Evolutionary conservation across 1,284 basidiomycete genomes (phyloP).

Genomic region (Puccinia sorghi): DNA sequence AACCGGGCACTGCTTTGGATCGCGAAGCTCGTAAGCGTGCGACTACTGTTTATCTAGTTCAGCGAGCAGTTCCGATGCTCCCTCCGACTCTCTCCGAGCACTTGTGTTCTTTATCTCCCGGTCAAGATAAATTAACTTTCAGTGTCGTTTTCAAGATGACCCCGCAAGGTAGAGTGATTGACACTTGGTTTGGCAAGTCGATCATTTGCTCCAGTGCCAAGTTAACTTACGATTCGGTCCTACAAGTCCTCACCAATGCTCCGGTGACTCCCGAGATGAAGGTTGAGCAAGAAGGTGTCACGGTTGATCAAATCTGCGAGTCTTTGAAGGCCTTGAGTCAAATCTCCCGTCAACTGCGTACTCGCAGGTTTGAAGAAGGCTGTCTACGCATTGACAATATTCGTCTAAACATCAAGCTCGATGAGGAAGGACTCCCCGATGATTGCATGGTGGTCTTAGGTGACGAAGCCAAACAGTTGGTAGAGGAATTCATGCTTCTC

Average conservation of each 20-base stretch:
- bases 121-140: conserved; percentile 84
- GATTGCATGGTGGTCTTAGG: conserved; percentile 72
- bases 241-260: conserved; percentile 70
- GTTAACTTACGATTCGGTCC: conserved; percentile 73
- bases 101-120: conserved; percentile 85
- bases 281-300: conserved; percentile 31
- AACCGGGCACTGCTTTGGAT: conserved; percentile 82
- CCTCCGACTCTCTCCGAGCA: conserved; percentile 87
- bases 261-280: conserved; percentile 10
- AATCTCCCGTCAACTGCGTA: conserved; percentile 73
- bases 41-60: conserved; percentile 93
- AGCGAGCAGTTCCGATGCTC: conserved; percentile 93
- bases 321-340: conserved; percentile 54
- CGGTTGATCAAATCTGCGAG: conserved; percentile 16
- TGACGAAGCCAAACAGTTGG: conserved; percentile 74
- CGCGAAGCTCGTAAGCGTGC: conserved; percentile 96
- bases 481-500: conserved; percentile 97
- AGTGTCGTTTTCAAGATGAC: conserved; percentile 83
- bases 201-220: conserved; percentile 87
- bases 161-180: conserved; percentile 74
- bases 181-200: conserved; percentile 89
- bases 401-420: conserved; percentile 75
- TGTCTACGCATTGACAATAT: conserved; percentile 73
- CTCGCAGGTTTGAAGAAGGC: conserved; percentile 76
- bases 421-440: conserved; percentile 76